These are phyloP conservation scores for Cucurbita ficifolia DNA, from an alignment of 306 rosid genomes.

Conservation along the genomic window DNA sequence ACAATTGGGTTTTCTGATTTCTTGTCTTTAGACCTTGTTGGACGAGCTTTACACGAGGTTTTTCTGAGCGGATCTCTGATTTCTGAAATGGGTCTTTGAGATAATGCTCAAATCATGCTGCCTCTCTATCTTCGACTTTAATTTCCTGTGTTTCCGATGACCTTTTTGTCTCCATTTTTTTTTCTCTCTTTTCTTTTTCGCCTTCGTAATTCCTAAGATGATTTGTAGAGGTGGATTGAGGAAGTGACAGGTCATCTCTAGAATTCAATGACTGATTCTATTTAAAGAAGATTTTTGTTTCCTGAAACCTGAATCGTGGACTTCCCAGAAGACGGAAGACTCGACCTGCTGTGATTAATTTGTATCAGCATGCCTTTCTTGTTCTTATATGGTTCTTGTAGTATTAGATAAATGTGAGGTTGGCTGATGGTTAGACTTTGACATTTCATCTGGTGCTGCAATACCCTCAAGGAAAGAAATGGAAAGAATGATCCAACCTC, in stretches of 20 bases:
- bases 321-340: background rate
- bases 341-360: background rate
- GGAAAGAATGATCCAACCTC: slow-evolving; percentile 16
- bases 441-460: background rate
- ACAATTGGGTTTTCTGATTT: slow-evolving; percentile 7
- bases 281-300: background rate
- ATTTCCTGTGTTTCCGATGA: background rate
- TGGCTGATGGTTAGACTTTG: background rate
- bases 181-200: background rate
- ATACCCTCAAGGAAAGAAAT: slow-evolving; percentile 6
- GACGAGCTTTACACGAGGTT: background rate
- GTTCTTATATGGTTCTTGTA: background rate
- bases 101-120: slow-evolving; percentile 4
- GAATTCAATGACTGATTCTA: background rate
- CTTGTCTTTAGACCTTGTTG: slow-evolving; percentile 4
- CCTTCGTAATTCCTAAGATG: background rate
- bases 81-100: slow-evolving; percentile 6
- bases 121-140: background rate
- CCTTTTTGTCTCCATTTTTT: background rate
- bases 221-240: slow-evolving; percentile 3
- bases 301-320: background rate
- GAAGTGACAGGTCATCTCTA: background rate
- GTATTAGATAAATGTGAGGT: background rate
- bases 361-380: slow-evolving; percentile 1
- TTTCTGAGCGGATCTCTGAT: slow-evolving; percentile 3